phyloP scores from a whole-genome alignment of 768 basidiomycete genomes.

The Leccinellum rugosiceps region DNA sequence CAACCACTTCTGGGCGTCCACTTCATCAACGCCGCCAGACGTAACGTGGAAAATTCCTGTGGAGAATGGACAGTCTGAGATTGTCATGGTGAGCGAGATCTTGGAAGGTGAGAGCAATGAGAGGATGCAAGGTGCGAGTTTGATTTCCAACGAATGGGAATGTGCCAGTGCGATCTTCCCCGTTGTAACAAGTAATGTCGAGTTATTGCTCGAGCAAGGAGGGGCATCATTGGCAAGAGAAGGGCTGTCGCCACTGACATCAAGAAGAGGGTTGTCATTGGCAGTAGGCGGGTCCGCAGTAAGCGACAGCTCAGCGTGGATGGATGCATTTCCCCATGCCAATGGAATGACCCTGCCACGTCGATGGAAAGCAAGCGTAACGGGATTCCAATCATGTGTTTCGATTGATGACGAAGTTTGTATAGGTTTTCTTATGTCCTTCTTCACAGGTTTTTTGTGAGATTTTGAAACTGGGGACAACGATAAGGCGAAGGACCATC shows the following conservation, averaged over 20 bases:
- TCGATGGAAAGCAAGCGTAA: slow-evolving; percentile 9
- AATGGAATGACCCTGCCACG: neutral
- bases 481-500: slow-evolving; percentile 17
- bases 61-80: slow-evolving; percentile 14
- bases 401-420: neutral
- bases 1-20: neutral
- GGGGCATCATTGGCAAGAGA: neutral
- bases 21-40: neutral
- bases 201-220: neutral
- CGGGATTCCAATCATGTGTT: neutral
- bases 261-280: neutral
- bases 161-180: neutral
- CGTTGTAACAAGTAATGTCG: slow-evolving; percentile 2
- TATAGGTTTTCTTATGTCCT: neutral
- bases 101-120: neutral
- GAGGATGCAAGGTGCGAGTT: neutral
- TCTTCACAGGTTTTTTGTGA: neutral
- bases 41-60: slow-evolving; percentile 13
- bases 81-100: slow-evolving; percentile 10
- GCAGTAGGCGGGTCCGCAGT: neutral
- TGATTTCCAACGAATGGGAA: neutral
- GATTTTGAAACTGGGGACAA: slow-evolving; percentile 1
- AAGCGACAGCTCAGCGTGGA: slow-evolving; percentile 11
- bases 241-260: too few relatives aligned
- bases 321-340: slow-evolving; percentile 17